Evolutionary conservation across 1,284 basidiomycete genomes (phyloP), one percentile per base, ranked within the genome.

Genomic region (Tylopilus sp.): DNA sequence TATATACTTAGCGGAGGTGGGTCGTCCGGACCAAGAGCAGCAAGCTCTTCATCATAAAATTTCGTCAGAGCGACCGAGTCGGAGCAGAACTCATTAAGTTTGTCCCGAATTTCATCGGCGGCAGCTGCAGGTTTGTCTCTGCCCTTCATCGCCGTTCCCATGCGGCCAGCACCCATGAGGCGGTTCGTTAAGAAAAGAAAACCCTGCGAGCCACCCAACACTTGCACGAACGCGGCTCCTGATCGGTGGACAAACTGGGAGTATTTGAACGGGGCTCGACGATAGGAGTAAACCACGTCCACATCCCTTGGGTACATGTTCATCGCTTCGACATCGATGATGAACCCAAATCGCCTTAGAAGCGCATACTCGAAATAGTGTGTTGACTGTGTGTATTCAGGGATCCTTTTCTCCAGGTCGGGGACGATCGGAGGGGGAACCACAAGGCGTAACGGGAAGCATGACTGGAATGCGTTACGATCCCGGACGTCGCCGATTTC

Each of bases 141-240:
- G 49, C 66, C 75, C 57, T 81, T 82, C 57, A 73, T 59, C 19
- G 73, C 69, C 11, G 74, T 70, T 1, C 80, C 80, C 70, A 82
- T 73, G 46, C 83, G 73, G 38, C 82, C 86, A 7, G 79, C 76
- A 1, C 77, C 81, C 75, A 89, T 82, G 47, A 95, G 74, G 30
- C 92, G 75, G 65, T 97, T 97, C 51, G 89, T 92, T 54, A 92
- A 72, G 75, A 92, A 95, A 49, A 92, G 70, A 69, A 93, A 94
- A 0, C 92, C 92, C 46, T 84, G 74, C 12, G 75, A 66, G 1
- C 82, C 86, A 2, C 87, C 89, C n/a, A 92, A 60, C 45, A 93
- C 85, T 63, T 95, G 91, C 13, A 92, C 82, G 58, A 96, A 89
- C 4, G 89, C 91, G 12, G 89, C 79, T 1, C 94, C 94, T 2